Conservation (phyloP, 768 basidiomycete genomes). For the Trametes cubensis region DNA sequence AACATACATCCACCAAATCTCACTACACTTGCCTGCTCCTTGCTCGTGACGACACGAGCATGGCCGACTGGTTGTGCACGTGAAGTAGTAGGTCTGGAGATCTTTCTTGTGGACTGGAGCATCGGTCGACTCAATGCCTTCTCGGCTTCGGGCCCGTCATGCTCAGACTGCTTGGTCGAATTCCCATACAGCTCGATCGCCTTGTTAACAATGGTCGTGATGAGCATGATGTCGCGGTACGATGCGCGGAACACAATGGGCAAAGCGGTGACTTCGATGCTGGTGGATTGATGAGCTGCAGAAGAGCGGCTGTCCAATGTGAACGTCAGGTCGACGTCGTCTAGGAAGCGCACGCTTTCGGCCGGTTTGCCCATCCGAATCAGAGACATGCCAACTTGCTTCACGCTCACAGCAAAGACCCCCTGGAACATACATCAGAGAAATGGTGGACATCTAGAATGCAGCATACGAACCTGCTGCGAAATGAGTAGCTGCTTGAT, state of each 20-base stretch:
- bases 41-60: slow-evolving; percentile 61
- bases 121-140: slow-evolving; percentile 1
- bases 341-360: slow-evolving; percentile 89
- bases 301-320: slow-evolving; percentile 84
- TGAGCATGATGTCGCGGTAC: slow-evolving; percentile 90
- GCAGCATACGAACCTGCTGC: slow-evolving; percentile 67
- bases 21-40: slow-evolving; percentile 67
- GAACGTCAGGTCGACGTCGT: slow-evolving; percentile 87
- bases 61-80: slow-evolving; percentile 32
- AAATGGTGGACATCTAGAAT: not conserved
- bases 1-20: not conserved
- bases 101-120: slow-evolving; percentile 13
- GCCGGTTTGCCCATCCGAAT: slow-evolving; percentile 80
- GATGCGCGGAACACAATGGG: slow-evolving; percentile 94
- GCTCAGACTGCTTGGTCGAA: slow-evolving; percentile 33
- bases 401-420: slow-evolving; percentile 77
- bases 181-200: slow-evolving; percentile 77
- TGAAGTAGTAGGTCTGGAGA: slow-evolving; percentile 17
- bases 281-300: slow-evolving; percentile 71
- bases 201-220: slow-evolving; percentile 82
- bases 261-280: slow-evolving; percentile 77
- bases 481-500: slow-evolving; percentile 85
- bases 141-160: not conserved
- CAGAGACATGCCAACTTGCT: slow-evolving; percentile 90
- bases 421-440: slow-evolving; percentile 49